Evolutionary conservation across 1,284 basidiomycete genomes (phyloP).

Genomic region (Papiliotrema laurentii): DNA sequence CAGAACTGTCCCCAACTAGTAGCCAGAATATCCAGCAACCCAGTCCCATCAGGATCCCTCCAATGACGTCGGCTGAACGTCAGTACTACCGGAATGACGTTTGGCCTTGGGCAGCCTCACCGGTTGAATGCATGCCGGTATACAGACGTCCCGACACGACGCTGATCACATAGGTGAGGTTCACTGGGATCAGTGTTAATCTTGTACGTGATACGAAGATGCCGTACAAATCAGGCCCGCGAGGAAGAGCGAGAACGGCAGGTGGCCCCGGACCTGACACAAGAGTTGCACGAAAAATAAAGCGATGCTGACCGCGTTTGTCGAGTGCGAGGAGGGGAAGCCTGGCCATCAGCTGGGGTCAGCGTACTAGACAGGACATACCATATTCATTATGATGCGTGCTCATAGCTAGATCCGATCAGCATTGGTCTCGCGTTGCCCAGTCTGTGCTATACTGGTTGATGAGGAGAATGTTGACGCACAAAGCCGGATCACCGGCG

Average conservation of each 20-base stretch:
- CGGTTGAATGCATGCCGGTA: conserved; percentile 76
- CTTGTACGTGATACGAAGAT: too few species aligned
- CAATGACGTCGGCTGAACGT: conserved; percentile 59
- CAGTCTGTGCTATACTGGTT: not conserved
- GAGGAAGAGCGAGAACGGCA: conserved; percentile 13
- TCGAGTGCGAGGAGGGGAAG: conserved; percentile 94
- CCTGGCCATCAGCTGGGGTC: conserved; percentile 53
- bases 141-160: conserved; percentile 88
- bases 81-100: not conserved
- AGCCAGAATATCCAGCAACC: conserved; percentile 61
- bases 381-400: conserved; percentile 61
- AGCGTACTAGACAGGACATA: conserved; percentile 4
- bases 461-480: conserved; percentile 8
- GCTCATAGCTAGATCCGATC: too few species aligned
- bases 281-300: conserved; percentile 57
- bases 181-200: conserved; percentile 31
- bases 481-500: conserved; percentile 76
- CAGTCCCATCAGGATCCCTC: conserved; percentile 63
- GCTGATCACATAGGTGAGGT: conserved; percentile 64
- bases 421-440: too few species aligned
- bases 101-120: conserved; percentile 18
- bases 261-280: conserved; percentile 16
- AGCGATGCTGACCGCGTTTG: conserved; percentile 83
- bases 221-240: conserved; percentile 26
- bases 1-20: conserved; percentile 36